These are phyloP conservation scores for Jackrogersella multiformis DNA, from an alignment of 495 filamentous ascomycete genomes.

Conservation along the genomic window DNA sequence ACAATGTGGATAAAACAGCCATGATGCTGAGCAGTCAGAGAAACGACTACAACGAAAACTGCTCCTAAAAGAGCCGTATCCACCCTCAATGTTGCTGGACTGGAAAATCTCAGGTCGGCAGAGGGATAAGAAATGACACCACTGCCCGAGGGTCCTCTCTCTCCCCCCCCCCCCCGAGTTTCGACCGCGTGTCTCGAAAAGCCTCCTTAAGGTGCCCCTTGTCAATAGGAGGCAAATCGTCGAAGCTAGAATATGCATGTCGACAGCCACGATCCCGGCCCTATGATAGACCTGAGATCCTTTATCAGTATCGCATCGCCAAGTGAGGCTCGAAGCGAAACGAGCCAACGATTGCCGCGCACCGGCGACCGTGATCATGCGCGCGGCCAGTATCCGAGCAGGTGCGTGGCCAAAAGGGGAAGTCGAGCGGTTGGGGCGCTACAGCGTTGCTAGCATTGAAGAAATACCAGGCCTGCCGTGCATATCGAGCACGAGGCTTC, in stretches of 20 bases:
- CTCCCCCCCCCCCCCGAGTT: background rate
- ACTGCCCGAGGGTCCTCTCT: background rate
- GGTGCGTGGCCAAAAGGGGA: conserved; percentile 22
- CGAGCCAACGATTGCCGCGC: conserved; percentile 24
- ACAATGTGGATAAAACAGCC: conserved; percentile 4
- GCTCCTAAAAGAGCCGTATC: background rate
- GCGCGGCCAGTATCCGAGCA: background rate
- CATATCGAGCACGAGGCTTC: conserved; percentile 13
- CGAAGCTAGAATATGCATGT: conserved; percentile 11
- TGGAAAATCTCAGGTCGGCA: background rate
- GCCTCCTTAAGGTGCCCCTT: conserved; percentile 17
- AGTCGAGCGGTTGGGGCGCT: conserved; percentile 7
- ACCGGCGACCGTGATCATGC: conserved; percentile 14
- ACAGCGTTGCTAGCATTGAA: background rate
- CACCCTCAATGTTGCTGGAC: background rate
- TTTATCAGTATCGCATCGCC: conserved; percentile 5
- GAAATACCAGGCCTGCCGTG: background rate
- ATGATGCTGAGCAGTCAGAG: background rate
- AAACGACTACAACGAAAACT: background rate
- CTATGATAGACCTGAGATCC: background rate
- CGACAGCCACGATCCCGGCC: conserved; percentile 6
- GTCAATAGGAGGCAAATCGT: conserved; percentile 4
- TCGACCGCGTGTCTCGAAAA: background rate
- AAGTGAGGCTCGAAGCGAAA: conserved; percentile 19
- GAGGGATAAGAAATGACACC: background rate